Evolutionary conservation across 2,329 filamentous ascomycete genomes (phyloP).

Genomic region (Pezicula carpinea): DNA sequence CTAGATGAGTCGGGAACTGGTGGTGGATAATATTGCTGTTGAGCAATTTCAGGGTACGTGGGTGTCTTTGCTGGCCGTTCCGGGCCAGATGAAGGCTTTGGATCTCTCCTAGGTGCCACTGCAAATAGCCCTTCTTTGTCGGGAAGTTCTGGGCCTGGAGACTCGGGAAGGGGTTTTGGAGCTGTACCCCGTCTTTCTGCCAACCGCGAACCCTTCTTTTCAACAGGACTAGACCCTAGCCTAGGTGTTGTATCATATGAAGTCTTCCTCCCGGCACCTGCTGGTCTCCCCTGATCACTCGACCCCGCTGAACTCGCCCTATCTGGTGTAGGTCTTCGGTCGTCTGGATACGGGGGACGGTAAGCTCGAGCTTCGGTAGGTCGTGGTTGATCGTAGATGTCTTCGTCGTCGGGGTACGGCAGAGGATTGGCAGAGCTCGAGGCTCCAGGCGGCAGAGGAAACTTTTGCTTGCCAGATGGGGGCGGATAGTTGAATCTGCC

Average conservation of each 20-base stretch:
- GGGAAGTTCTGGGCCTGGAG: constrained; percentile 68
- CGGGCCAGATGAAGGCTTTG: constrained; percentile 19
- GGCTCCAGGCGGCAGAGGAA: constrained; percentile 63
- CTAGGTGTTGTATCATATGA: constrained; percentile 29
- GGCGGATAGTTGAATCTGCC: constrained; percentile 45
- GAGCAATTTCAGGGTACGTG: constrained; percentile 22
- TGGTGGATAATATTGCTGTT: constrained; percentile 50
- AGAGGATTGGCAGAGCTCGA: constrained; percentile 64
- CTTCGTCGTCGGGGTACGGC: constrained; percentile 70
- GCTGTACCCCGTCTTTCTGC: constrained; percentile 79
- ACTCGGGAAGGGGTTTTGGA: constrained; percentile 78
- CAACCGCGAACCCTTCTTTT: constrained; percentile 59
- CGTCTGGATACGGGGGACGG: constrained; percentile 31
- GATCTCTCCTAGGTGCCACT: constrained; percentile 41
- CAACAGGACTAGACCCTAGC: constrained; percentile 35
- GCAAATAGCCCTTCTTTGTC: constrained; percentile 81
- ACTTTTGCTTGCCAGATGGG: constrained; percentile 47
- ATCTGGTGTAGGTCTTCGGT: constrained; percentile 17
- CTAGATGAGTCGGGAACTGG: constrained; percentile 33
- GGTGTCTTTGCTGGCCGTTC: constrained; percentile 17
- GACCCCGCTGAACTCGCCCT: constrained; percentile 16
- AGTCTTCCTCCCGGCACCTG: constrained; percentile 13
- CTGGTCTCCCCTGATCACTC: constrained; percentile 14
- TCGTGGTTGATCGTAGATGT: constrained; percentile 38
- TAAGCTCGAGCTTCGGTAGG: constrained; percentile 26